Base-by-base conservation (phyloP, 768 basidiomycete species). In the Boletus barrowsii region DNA sequence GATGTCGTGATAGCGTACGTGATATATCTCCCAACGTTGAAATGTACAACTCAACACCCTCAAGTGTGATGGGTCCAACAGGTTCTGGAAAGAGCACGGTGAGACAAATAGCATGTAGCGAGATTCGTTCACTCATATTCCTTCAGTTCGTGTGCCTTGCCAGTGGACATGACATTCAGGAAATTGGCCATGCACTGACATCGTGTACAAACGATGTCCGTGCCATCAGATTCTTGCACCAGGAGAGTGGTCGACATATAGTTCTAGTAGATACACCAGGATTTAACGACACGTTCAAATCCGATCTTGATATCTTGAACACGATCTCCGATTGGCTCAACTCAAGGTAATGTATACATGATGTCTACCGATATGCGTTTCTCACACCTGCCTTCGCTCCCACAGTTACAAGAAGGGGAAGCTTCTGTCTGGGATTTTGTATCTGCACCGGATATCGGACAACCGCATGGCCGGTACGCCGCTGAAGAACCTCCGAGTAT, bases 251-350 rank as follows among this genome's bases (percentile, higher is more conserved):
- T 10, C 35, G 15, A 44, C 1, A 41, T 15, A 35, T 65, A 3
- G 63, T 65, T 9, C 33, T 67, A 2, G 66, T 68, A 20, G 66
- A 68, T 24, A 67, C 67, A 0, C 66, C 67, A 0, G 29, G 2
- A 29, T 29, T 29, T 29, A 8, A 29, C 29, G 9, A 29, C 8
- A 9, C 29, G 29, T 29, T 10, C 18, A 47, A 53, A 46, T 43
- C 58, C 10, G 67, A 64, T 37, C 26, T 51, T 20, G 51, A 56
- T 1, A 42, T 59, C 24, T 32, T 66, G 24, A 29, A 24, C 9
- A 35, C 42, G 53, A 56, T 65, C 8, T 56, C 60, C 8, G 39
- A 59, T 0, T 59, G 63, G 62, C 57, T 64, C 17, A 53, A 29
- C 29, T 9, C 8, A 2, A 29, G 29, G 29, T 29, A 29, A 26